A percentile compares a stretch with the other conserved stretches of the same genome.
These are phyloP conservation scores for Camptophora hylomeconis DNA, from an alignment of 2,329 filamentous ascomycete genomes.

Conservation along the genomic window DNA sequence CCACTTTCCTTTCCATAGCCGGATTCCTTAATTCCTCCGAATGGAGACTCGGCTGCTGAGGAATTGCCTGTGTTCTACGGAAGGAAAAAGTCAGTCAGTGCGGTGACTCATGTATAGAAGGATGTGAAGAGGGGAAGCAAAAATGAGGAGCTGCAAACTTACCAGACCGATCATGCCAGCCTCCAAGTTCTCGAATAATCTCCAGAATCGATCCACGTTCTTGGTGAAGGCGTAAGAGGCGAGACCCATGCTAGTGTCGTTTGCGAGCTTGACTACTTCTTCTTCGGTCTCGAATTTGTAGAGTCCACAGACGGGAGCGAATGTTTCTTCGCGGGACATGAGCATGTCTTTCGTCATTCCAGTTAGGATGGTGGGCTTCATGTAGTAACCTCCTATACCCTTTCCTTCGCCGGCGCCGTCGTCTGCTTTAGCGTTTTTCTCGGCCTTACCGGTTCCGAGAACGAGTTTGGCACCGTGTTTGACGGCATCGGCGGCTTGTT, in stretches of 20 bases:
- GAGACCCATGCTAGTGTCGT: slow-evolving; percentile 16
- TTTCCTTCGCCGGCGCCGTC: slow-evolving; percentile 36
- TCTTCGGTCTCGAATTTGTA: slow-evolving; percentile 55
- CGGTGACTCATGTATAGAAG: not conserved
- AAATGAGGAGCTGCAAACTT: slow-evolving; percentile 12
- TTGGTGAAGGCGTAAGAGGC: slow-evolving; percentile 58
- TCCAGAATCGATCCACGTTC: slow-evolving; percentile 52
- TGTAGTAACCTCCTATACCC: slow-evolving; percentile 49
- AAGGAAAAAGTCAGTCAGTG: not conserved
- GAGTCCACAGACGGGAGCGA: slow-evolving; percentile 51
- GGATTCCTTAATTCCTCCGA: slow-evolving; percentile 55
- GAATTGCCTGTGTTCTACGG: slow-evolving; percentile 37
- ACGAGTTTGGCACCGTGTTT: slow-evolving; percentile 51
- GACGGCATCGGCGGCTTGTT: slow-evolving; percentile 53
- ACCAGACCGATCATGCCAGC: slow-evolving; percentile 56
- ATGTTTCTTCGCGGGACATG: slow-evolving; percentile 48
- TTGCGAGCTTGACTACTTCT: slow-evolving; percentile 38
- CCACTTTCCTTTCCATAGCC: slow-evolving; percentile 57
- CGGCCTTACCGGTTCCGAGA: slow-evolving; percentile 39
- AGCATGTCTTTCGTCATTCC: slow-evolving; percentile 47
- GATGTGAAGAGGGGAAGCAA: slow-evolving; percentile 2
- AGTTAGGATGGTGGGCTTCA: slow-evolving; percentile 53
- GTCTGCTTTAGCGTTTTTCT: slow-evolving; percentile 25
- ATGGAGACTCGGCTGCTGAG: slow-evolving; percentile 54
- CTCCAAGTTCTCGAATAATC: slow-evolving; percentile 53